Evolutionary conservation across 257 asterid genomes (phyloP).

Genomic region (Solanum infundibuliforme): DNA sequence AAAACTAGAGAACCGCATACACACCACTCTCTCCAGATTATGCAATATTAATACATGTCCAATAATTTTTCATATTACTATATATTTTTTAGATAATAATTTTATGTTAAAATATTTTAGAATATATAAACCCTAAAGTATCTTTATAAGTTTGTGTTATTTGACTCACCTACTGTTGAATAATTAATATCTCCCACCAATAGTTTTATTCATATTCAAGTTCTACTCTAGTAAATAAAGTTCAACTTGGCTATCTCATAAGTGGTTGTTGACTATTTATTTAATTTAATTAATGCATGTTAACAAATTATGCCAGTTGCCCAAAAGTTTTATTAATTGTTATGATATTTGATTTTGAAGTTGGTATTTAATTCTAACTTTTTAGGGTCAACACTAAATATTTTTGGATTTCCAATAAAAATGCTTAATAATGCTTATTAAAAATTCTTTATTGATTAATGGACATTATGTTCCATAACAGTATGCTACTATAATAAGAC

Average conservation of each 20-base stretch:
- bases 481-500: neutral
- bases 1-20: fast-evolving
- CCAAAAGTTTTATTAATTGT: neutral
- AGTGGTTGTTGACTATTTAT: neutral
- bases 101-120: neutral
- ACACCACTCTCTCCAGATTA: neutral
- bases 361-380: neutral
- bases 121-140: neutral
- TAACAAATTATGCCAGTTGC: neutral
- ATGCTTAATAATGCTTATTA: neutral
- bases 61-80: neutral
- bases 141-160: neutral
- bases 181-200: neutral
- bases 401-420: neutral
- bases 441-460: neutral
- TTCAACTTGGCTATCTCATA: neutral
- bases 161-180: neutral
- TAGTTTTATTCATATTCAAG: neutral
- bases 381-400: neutral
- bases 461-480: neutral
- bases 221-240: neutral
- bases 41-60: neutral
- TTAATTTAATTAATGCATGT: neutral
- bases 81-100: neutral
- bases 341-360: neutral